Percentiles rank a stretch among this genome's conserved stretches.
These are phyloP conservation scores for Domatiomyces globalis DNA, from an alignment of 2,329 filamentous ascomycete genomes.

Conservation along the genomic window DNA sequence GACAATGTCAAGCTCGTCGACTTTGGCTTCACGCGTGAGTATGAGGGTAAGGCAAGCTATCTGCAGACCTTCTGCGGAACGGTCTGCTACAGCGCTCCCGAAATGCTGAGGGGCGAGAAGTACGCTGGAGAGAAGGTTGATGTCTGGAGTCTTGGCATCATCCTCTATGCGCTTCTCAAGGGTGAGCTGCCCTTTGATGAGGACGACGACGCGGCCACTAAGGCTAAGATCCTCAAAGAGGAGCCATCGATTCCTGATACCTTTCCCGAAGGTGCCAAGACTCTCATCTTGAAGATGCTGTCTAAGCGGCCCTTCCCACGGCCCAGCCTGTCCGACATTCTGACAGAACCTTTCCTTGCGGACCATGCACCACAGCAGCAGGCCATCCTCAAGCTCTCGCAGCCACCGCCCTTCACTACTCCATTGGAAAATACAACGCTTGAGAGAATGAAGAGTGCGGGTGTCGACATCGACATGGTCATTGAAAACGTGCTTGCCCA, in stretches of 20 bases:
- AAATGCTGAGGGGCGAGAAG: conserved; percentile 97
- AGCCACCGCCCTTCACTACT: conserved; percentile 70
- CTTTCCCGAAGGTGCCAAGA: conserved; percentile 61
- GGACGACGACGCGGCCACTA: conserved; percentile 78
- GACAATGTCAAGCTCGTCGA: conserved; percentile 97
- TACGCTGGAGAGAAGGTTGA: conserved; percentile 97
- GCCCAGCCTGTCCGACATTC: conserved; percentile 68
- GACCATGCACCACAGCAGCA: conserved; percentile 82
- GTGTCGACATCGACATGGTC: conserved; percentile 84
- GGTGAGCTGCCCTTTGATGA: conserved; percentile 80
- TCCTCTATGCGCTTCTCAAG: conserved; percentile 68
- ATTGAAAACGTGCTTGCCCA: conserved; percentile 88
- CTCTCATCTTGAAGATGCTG: conserved; percentile 63
- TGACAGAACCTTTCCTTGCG: conserved; percentile 73
- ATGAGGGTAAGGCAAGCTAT: conserved; percentile 87
- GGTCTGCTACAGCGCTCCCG: conserved; percentile 91
- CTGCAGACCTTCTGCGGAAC: conserved; percentile 96
- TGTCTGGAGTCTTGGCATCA: conserved; percentile 93
- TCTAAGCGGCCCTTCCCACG: conserved; percentile 80
- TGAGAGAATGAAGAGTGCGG: conserved; percentile 82
- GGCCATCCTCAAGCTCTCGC: conserved; percentile 69
- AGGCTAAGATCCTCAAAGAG: conserved; percentile 67
- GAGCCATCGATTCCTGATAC: conserved; percentile 76
- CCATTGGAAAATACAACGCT: conserved; percentile 78
- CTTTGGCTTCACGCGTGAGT: conserved; percentile 95